Base-by-base conservation (phyloP, 1,284 basidiomycete genomes). In the Phlebopus sp. region DNA sequence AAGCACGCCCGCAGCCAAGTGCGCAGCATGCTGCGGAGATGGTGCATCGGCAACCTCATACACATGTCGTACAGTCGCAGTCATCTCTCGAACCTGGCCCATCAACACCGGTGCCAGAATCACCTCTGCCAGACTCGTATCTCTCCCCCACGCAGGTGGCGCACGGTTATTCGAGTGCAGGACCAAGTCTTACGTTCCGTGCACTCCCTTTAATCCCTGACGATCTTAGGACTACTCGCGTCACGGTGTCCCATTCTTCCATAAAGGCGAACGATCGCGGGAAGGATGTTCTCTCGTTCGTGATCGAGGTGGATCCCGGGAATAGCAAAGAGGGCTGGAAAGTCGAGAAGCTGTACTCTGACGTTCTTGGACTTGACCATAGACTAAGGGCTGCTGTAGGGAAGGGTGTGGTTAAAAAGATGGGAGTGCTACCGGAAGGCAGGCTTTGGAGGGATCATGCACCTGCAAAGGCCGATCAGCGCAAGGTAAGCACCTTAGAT, bases 391-490 rank as follows among this genome's bases (percentile, higher is more conserved):
- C 75, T 59, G 78, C 76, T 50, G 86, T 90, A 53, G 86, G 75
- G 3, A 85, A 79, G 63, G 81, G 79, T 56, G 75, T 87, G 40
- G 77, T 78, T 21, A 90, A 92, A 71, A 90, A 83, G 69, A 82
- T 98, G 46, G 82, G 79, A 17, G 76, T 74, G 37, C 68, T 99
- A 47, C 96, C 96, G 2, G 96, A 99, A 64, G 90, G 90, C 45
- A 88, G 86, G 66, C 74, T 97, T 8, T 98, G 96, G 88, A 95
- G 86, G 66, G 96, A 98, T 69, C 92, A 97, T 67, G 95, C 95
- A 2, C 95, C 96, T 10, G 91, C 91, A 45, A 95, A 92, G 71
- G 92, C 95, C 32, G 96, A 98, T 73, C 92, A 95, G 66, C 75
- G 94, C 55, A 97, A 96, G 76, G 90, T 89, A 59, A 57, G 81